phyloP scores from a whole-genome alignment of 2,329 filamentous ascomycete genomes.

The Onygenales sp. region DNA sequence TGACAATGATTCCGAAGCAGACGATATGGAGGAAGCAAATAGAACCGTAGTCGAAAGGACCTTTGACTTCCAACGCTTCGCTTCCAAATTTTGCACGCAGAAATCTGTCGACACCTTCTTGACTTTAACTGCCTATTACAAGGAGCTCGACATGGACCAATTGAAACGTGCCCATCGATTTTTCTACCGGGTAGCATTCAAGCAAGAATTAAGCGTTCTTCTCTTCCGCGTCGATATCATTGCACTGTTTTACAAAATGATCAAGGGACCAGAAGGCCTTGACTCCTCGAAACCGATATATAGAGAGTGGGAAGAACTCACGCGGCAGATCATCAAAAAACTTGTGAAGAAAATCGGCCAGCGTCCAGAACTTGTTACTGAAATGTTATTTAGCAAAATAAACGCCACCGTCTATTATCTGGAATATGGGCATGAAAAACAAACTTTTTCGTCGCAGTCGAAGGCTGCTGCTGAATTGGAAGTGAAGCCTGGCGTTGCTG shows the following conservation, averaged over 20 bases:
- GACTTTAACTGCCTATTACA: conserved; percentile 67
- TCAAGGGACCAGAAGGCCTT: conserved; percentile 75
- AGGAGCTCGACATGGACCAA: conserved; percentile 67
- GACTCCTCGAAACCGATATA: conserved; percentile 57
- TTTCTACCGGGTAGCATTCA: conserved; percentile 89
- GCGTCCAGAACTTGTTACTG: conserved; percentile 73
- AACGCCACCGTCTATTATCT: conserved; percentile 74
- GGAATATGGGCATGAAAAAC: conserved; percentile 82
- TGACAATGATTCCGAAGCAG: conserved; percentile 63
- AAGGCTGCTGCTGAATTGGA: conserved; percentile 72
- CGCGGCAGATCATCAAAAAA: conserved; percentile 72
- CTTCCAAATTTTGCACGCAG: conserved; percentile 71
- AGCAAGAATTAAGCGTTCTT: conserved; percentile 81
- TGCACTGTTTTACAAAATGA: conserved; percentile 77
- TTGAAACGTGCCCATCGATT: conserved; percentile 88
- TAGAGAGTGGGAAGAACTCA: conserved; percentile 85
- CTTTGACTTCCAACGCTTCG: conserved; percentile 84
- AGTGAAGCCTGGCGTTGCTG: conserved; percentile 62
- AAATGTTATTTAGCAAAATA: conserved; percentile 92
- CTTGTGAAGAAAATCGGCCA: conserved; percentile 78
- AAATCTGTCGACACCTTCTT: conserved; percentile 84
- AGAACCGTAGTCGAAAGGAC: conserved; percentile 70
- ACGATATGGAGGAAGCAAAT: conserved; percentile 52
- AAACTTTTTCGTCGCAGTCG: conserved; percentile 55
- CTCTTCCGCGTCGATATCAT: conserved; percentile 88